A percentile compares a stretch with the other conserved stretches of the same genome.
These are phyloP conservation scores for Mycena epipterygia DNA, from an alignment of 768 basidiomycete species.

Conservation along the genomic window DNA sequence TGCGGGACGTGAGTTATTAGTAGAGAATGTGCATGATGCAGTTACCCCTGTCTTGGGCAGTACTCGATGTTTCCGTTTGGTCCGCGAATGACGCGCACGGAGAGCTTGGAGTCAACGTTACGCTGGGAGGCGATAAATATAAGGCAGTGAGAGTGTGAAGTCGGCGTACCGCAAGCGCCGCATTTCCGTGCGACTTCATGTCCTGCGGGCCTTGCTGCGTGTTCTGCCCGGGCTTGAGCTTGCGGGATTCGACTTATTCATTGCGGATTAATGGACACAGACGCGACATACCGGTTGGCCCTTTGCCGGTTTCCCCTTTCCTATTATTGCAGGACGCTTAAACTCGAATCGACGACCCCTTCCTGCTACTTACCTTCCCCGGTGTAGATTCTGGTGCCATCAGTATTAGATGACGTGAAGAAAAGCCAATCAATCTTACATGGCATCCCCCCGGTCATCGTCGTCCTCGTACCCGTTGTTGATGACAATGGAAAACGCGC, in stretches of 20 bases:
- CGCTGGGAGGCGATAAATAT: not conserved
- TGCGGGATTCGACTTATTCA: not conserved
- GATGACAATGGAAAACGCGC: conserved; percentile 36
- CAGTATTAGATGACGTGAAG: not conserved
- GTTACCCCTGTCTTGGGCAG: conserved; percentile 24
- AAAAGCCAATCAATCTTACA: not conserved
- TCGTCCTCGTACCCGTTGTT: conserved; percentile 34
- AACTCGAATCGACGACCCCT: not conserved
- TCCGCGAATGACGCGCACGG: conserved; percentile 34
- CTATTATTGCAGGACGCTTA: not conserved
- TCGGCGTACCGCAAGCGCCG: conserved; percentile 20
- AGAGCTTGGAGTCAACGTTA: not conserved
- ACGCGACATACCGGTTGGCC: conserved; percentile 8
- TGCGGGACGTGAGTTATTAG: not conserved
- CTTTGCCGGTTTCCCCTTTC: conserved; percentile 24
- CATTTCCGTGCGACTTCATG: conserved; percentile 23
- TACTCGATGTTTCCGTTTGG: conserved; percentile 25
- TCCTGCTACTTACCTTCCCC: conserved; percentile 28
- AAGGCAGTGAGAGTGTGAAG: not conserved
- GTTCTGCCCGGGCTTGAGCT: conserved; percentile 17
- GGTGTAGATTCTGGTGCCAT: conserved; percentile 29
- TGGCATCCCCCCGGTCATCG: conserved; percentile 27
- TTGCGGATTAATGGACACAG: not conserved
- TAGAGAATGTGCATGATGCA: not conserved
- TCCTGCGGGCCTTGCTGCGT: conserved; percentile 26